phyloP scores from a whole-genome alignment of 2,329 filamentous ascomycete species.

The Trichophyton schoenleinii region DNA sequence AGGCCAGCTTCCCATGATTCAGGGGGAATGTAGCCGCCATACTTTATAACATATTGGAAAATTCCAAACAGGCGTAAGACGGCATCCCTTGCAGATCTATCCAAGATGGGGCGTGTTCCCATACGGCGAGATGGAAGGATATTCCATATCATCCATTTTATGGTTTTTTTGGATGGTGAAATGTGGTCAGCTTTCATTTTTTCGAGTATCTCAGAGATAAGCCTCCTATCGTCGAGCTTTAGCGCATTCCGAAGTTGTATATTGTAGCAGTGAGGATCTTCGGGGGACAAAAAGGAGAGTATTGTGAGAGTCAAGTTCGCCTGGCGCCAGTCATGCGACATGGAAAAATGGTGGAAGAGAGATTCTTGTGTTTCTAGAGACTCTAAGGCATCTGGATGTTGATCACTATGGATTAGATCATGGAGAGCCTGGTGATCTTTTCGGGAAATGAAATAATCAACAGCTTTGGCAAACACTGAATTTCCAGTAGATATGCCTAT shows the following conservation, averaged over 20 bases:
- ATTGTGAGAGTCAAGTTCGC: conserved; percentile 46
- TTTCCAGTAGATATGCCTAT: conserved; percentile 51
- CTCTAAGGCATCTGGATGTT: conserved; percentile 53
- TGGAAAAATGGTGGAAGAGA: conserved; percentile 42
- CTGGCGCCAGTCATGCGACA: conserved; percentile 38
- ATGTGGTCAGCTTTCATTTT: conserved; percentile 39
- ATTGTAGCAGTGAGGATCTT: conserved; percentile 22
- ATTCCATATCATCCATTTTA: conserved; percentile 32
- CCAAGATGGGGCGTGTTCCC: conserved; percentile 18
- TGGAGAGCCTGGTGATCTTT: conserved; percentile 42
- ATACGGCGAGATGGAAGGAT: conserved; percentile 22
- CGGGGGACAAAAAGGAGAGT: conserved; percentile 30
- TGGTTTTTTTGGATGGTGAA: conserved; percentile 32
- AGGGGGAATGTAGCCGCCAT: conserved; percentile 31
- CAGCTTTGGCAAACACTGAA: conserved; percentile 52
- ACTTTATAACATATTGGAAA: conserved; percentile 36
- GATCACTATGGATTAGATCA: conserved; percentile 45
- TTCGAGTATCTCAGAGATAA: conserved; percentile 28
- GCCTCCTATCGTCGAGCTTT: conserved; percentile 20
- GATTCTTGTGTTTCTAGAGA: conserved; percentile 42
- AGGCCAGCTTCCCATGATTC: conserved; percentile 46
- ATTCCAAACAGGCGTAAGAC: conserved; percentile 35
- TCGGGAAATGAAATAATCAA: conserved; percentile 51
- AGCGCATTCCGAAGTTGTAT: conserved; percentile 31
- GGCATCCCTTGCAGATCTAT: conserved; percentile 25